Base-by-base conservation (phyloP, 2,329 filamentous ascomycete species). In the Epichloe bromicola region DNA sequence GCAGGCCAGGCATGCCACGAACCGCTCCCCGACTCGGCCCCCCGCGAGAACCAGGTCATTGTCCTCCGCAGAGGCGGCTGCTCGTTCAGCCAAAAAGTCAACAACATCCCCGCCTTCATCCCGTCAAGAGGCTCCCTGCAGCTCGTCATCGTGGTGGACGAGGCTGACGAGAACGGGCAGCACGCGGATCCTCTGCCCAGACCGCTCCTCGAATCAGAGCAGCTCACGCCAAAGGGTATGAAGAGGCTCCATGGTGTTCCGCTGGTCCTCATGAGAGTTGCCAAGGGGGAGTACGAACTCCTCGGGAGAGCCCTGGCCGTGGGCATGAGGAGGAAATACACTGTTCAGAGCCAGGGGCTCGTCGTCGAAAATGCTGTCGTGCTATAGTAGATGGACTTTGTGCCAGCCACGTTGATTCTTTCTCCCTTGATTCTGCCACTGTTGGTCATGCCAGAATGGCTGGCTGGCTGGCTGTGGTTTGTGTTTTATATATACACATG, bases 21-120 rank as follows among this genome's bases (percentile, higher is more conserved):
- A n/a, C 69, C 71, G 3, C 65, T 80, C 2, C 74, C 76, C 2
- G 73, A 76, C n/a, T 60, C 64, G 15, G 74, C 71, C 0, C 67
- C 67, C 75, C 72, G 72, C 30, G 66, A 72, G 44, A 74, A 95
- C 67, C 83, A 95, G 48, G 73, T 97, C 53, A 82, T 98, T 53
- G 78, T 95, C 47, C 74, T 97, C 59, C 82, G 79, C 30, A 82
- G 93, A 5, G 91, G 93, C 39, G 82, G 80, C 1, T 98, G 93
- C 69, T 85, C 78, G 23, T 97, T 97, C 66, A 83, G 79, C 37
- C 70, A 84, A 30, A 98, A 98, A 65, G 70, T 97, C 1, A 74
- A 77, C 48, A 90, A 88, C 57, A 89, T 97, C n/a, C 89, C 91
- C 1, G 78, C 80, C 10, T 91, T 83, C 63, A 74, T 81, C 1